Evolutionary conservation across 257 asterid genomes (phyloP), one percentile per base, ranked within the genome.

Genomic region (Marsdenia floribunda): DNA sequence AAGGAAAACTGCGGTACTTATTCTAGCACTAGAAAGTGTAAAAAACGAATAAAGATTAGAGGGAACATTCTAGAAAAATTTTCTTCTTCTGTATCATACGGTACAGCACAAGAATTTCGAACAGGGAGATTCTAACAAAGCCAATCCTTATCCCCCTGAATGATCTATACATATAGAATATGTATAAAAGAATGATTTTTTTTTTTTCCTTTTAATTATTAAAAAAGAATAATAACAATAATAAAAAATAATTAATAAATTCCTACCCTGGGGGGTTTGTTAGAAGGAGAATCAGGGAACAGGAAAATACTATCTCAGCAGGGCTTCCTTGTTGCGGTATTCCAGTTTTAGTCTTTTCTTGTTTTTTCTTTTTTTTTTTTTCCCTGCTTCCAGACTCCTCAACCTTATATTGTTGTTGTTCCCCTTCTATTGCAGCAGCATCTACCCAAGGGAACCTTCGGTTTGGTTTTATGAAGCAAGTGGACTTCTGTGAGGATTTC

Each of bases 401-500:
- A 44, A 38, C 49, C n/a, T 18, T 46, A 35, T 47, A 14, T 22
- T 57, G 14, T 42, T 18, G 7, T 38, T n/a, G 26, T 63, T 57
- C 26, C 52, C n/a, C 12, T 18, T 33, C 54, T 49, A n/a, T 21
- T 19, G 11, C 29, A 50, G 49, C 49, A 44, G 49, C 44, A 4
- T 29, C 22, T 44, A 42, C 9, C 21, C 4, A 42, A 38, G 22
- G 61, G 4, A 54, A 11, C 22, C 9, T 14, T 75, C 6, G 11
- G 66, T 60, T 8, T 26, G 64, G 4, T 50, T 73, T 61, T 58
- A 70, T 35, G 83, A 60, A 53, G 73, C 75, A 75, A 73, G 84
- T 66, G 80, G 80, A 74, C 87, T 89, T 73, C 71, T 81, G 64
- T 72, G 71, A 7, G 71, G 10, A 47, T 76, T 53, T 52, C 77